A percentile compares a stretch with the other conserved stretches of the same genome.
These are phyloP conservation scores for Tanacetum coccineum DNA, from an alignment of 129 eudicot genomes.

Conservation along the genomic window DNA sequence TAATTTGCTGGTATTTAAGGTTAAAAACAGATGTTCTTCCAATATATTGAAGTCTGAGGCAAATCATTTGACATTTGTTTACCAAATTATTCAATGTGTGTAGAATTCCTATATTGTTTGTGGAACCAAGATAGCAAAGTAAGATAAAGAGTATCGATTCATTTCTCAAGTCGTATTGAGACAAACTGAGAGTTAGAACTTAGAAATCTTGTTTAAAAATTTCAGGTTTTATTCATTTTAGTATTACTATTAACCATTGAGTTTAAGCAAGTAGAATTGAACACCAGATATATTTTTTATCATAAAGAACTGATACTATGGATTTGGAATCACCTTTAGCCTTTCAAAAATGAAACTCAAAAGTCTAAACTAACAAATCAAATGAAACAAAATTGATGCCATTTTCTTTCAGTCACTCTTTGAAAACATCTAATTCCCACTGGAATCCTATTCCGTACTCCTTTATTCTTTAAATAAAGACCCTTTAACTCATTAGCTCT, in stretches of 20 bases:
- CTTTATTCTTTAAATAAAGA: conserved; percentile 30
- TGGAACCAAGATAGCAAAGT: too few species aligned
- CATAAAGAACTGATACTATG: conserved; percentile 22
- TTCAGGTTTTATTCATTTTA: neutral
- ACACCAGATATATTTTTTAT: neutral
- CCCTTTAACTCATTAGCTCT: conserved; percentile 15
- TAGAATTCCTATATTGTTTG: neutral
- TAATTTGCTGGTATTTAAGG: too few species aligned
- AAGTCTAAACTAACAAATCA: conserved; percentile 11
- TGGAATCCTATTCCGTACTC: conserved; percentile 35
- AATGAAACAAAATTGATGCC: conserved; percentile 21
- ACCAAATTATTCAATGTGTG: neutral
- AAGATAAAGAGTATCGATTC: neutral
- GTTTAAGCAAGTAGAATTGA: neutral
- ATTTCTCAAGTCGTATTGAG: neutral
- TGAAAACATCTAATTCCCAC: conserved; percentile 23
- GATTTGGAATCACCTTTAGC: conserved; percentile 21
- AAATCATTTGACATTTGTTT: too few species aligned
- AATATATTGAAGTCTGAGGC: too few species aligned
- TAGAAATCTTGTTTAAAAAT: neutral
- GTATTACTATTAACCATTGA: neutral
- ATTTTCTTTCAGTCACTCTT: conserved; percentile 25
- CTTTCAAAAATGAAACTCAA: conserved; percentile 20
- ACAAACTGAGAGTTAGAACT: neutral
- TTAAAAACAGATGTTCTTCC: too few species aligned